These are phyloP conservation scores for Paragyromitra xinjiangensis DNA, from an alignment of 495 filamentous ascomycete species.

Conservation along the genomic window DNA sequence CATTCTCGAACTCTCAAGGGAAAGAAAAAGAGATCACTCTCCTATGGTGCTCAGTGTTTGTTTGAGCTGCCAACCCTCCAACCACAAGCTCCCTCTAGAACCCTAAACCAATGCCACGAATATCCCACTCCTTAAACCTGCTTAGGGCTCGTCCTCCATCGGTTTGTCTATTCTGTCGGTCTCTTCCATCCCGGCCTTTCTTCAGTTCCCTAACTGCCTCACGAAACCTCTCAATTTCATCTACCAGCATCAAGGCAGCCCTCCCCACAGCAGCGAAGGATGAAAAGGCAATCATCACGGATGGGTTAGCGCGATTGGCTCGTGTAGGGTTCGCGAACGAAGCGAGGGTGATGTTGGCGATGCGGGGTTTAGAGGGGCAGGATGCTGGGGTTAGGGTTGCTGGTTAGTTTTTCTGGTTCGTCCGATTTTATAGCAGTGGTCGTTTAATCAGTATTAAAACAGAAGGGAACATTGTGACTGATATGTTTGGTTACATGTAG, in stretches of 20 bases:
- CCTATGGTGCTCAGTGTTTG: not conserved
- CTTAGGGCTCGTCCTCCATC: not conserved
- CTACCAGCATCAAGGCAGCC: constrained; percentile 33
- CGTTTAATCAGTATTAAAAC: not conserved
- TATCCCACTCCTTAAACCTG: not conserved
- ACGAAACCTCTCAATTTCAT: constrained; percentile 25
- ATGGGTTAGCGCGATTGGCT: constrained; percentile 27
- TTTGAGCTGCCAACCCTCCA: not conserved
- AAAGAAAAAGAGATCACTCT: not conserved
- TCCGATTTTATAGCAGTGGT: not conserved
- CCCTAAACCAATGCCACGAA: constrained; percentile 22
- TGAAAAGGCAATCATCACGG: constrained; percentile 2
- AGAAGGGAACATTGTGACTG: not conserved
- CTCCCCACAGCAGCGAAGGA: not conserved
- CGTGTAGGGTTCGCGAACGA: constrained; percentile 32
- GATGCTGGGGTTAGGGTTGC: constrained; percentile 75
- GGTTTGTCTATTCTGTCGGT: constrained; percentile 13
- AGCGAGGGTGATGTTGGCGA: constrained; percentile 75
- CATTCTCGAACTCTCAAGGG: not conserved
- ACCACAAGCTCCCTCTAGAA: not conserved
- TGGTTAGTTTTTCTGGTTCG: constrained; percentile 58
- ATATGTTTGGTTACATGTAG: constrained; percentile 16
- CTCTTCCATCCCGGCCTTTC: not conserved
- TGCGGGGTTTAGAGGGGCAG: constrained; percentile 76
- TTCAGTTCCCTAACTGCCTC: not conserved